Evolutionary conservation across 2,329 filamentous ascomycete species (phyloP).

Genomic region (Xylaria multiplex): DNA sequence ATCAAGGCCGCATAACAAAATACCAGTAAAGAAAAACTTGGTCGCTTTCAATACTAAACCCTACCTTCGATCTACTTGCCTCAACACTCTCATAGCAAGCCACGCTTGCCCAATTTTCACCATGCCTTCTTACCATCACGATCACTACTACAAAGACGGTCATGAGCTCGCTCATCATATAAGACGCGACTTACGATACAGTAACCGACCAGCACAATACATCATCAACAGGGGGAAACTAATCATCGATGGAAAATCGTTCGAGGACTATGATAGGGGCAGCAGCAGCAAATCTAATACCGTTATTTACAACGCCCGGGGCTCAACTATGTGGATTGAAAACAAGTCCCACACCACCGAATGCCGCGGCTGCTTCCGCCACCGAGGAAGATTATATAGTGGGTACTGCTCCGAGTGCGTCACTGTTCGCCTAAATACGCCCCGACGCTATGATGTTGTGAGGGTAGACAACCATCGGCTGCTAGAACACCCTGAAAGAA

Average conservation of each 20-base stretch:
- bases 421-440: slow-evolving; percentile 14
- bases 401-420: slow-evolving; percentile 43
- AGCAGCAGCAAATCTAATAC: slow-evolving; percentile 37
- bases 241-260: slow-evolving; percentile 38
- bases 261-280: slow-evolving; percentile 18
- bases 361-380: slow-evolving; percentile 36
- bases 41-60: background rate
- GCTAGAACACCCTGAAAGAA: slow-evolving; percentile 32
- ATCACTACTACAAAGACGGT: slow-evolving; percentile 24
- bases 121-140: slow-evolving; percentile 35
- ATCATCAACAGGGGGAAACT: slow-evolving; percentile 47
- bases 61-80: background rate
- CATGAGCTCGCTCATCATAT: slow-evolving; percentile 38
- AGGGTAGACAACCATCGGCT: slow-evolving; percentile 9
- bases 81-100: background rate
- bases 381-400: slow-evolving; percentile 29
- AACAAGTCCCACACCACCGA: background rate
- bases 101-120: background rate
- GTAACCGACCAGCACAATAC: slow-evolving; percentile 38
- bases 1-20: background rate
- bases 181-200: slow-evolving; percentile 34
- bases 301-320: slow-evolving; percentile 46
- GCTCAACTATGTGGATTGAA: slow-evolving; percentile 39
- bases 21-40: background rate
- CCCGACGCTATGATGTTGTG: slow-evolving; percentile 21